These are phyloP conservation scores for Lagenaria siceraria DNA, from an alignment of 306 rosid genomes.

Conservation along the genomic window DNA sequence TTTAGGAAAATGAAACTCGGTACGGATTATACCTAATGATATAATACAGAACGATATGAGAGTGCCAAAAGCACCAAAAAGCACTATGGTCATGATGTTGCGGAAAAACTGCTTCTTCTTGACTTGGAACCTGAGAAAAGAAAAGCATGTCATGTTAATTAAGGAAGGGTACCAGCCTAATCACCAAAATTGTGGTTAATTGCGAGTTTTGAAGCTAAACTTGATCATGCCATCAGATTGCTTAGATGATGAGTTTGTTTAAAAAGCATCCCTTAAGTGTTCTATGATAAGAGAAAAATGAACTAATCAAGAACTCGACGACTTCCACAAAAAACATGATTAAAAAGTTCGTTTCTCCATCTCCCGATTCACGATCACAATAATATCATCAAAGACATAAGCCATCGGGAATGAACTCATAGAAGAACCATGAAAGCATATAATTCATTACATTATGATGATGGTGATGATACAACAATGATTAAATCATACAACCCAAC, in stretches of 20 bases:
- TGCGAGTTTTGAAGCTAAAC: background rate
- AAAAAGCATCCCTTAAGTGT: background rate
- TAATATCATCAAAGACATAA: background rate
- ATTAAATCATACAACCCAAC: background rate
- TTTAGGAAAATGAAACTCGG: background rate
- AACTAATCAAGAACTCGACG: background rate
- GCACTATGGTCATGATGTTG: slow-evolving; percentile 79
- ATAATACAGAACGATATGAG: slow-evolving; percentile 77
- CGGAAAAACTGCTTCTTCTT: slow-evolving; percentile 95
- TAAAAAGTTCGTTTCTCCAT: background rate
- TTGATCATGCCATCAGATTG: background rate
- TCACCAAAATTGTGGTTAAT: background rate
- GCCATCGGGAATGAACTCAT: background rate
- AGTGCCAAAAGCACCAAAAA: slow-evolving; percentile 89
- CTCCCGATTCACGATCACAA: background rate
- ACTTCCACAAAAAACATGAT: background rate
- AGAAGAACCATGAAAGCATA: background rate
- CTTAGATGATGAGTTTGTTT: background rate
- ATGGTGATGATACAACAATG: background rate
- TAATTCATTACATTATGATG: background rate
- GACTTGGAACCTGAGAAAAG: slow-evolving; percentile 66
- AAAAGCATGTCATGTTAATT: slow-evolving; percentile 9
- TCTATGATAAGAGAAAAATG: background rate
- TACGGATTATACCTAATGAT: slow-evolving; percentile 51
- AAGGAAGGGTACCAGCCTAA: background rate